phyloP scores from a whole-genome alignment of 192 early-diverging fungal species.

The Rhizophagus clarus region DNA sequence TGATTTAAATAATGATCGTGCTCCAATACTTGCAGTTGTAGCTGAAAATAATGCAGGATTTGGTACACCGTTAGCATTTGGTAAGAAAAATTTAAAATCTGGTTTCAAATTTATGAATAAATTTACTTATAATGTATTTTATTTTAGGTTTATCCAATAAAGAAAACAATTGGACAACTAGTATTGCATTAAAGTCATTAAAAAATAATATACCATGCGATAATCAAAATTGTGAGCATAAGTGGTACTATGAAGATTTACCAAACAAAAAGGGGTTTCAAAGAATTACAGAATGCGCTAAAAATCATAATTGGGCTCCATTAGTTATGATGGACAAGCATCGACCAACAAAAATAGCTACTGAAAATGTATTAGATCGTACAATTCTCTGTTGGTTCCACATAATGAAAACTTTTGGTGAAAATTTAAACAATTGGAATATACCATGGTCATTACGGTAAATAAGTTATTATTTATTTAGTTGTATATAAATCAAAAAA shows the following conservation, averaged over 20 bases:
- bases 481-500: no score
- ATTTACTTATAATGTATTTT: not conserved
- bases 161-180: not conserved
- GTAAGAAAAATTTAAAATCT: not conserved
- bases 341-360: no score
- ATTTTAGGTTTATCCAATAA: not conserved
- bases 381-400: not conserved
- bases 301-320: not conserved
- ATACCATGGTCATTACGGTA: not conserved
- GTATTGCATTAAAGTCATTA: not conserved
- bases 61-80: not conserved
- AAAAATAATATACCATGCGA: not conserved
- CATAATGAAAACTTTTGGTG: not conserved
- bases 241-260: not conserved
- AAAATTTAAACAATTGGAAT: not conserved
- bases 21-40: not conserved
- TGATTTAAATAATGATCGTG: slow-evolving; percentile 11
- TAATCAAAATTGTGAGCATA: not conserved
- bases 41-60: not conserved
- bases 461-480: no score
- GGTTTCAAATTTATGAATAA: not conserved
- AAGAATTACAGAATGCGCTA: not conserved
- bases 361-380: not conserved
- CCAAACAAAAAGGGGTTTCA: not conserved
- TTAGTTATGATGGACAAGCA: no score